Base-by-base conservation (phyloP, 306 rosid species). In the Benincasa hispida region DNA sequence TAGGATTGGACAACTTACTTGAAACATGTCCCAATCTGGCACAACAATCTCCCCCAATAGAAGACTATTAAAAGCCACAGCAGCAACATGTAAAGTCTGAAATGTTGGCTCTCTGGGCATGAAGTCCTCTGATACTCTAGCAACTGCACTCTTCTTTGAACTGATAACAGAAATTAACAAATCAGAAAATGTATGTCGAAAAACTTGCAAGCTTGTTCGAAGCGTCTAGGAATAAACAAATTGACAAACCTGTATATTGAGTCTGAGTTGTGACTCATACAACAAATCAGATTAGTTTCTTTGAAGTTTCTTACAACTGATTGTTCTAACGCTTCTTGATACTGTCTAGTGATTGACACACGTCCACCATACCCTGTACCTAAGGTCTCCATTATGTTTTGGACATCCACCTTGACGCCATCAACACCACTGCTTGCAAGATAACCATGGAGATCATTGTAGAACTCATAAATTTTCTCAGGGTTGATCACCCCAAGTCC, bases 1-100 rank as follows among this genome's bases (percentile, higher is more conserved):
- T 21, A 63, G 25, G 11, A 67, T 41, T 48, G 35, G 19, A 18
- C 39, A 61, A 74, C 84, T 85, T 82, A 91, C 97, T 9, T 87
- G 90, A 79, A 90, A 90, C 97, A 83, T 87, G 86, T 92, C 96
- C 96, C 93, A 90, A 75, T 92, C 96, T 17, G 93, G 90, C 72
- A 86, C 91, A 63, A 84, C 81, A 55, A 92, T 88, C 82, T 92
- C 96, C 51, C 97, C 93, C 18, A 90, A 76, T 28, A 90, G 86
- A 83, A 90, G 88, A 78, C 93, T 92, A 41, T 90, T 88, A 69
- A 87, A 92, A 21, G 92, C 85, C 35, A 90, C 97, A 18, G 92
- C 80, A 8, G 93, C 91, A 72, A 92, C 22, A 65, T 87, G 97
- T 68, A 92, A 60, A 67, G 97, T 88, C 82, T 92, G 97, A 45